Evolutionary conservation across 768 basidiomycete species (phyloP).

Genomic region (Amanita rubescens): DNA sequence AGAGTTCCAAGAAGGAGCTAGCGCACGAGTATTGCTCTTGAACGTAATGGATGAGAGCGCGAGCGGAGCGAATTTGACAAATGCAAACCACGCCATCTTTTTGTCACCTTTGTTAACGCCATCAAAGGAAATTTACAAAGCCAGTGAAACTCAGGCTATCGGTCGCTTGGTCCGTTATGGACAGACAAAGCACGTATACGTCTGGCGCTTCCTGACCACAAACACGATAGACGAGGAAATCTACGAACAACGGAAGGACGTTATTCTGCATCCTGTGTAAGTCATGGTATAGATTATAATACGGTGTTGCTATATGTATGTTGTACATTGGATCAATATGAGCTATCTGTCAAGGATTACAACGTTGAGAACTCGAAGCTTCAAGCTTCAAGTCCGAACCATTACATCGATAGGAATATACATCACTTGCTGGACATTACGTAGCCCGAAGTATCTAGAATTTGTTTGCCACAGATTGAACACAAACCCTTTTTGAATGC

Average conservation of each 20-base stretch:
- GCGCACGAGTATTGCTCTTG: slow-evolving; percentile 75
- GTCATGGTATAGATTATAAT: neutral
- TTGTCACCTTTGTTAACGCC: slow-evolving; percentile 83
- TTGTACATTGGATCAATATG: slow-evolving; percentile 4
- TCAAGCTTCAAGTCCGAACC: neutral
- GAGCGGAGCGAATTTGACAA: slow-evolving; percentile 89
- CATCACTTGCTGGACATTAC: slow-evolving; percentile 76
- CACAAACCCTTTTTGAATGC: slow-evolving; percentile 85
- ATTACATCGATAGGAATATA: neutral
- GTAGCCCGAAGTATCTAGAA: slow-evolving; percentile 78
- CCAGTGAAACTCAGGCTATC: slow-evolving; percentile 77
- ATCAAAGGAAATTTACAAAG: slow-evolving; percentile 77
- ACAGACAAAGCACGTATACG: slow-evolving; percentile 70
- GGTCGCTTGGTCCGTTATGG: slow-evolving; percentile 81
- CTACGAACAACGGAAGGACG: slow-evolving; percentile 46
- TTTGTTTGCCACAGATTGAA: slow-evolving; percentile 82
- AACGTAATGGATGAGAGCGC: slow-evolving; percentile 95
- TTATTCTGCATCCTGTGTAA: slow-evolving; percentile 9
- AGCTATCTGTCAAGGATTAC: neutral
- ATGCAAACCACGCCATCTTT: slow-evolving; percentile 93
- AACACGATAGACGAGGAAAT: slow-evolving; percentile 89
- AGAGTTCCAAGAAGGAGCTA: slow-evolving; percentile 75
- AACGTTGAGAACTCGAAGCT: too few relatives aligned
- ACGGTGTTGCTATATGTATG: neutral
- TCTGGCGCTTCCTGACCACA: slow-evolving; percentile 78